phyloP scores from a whole-genome alignment of 768 basidiomycete species.

The Phylloporus arenicola region DNA sequence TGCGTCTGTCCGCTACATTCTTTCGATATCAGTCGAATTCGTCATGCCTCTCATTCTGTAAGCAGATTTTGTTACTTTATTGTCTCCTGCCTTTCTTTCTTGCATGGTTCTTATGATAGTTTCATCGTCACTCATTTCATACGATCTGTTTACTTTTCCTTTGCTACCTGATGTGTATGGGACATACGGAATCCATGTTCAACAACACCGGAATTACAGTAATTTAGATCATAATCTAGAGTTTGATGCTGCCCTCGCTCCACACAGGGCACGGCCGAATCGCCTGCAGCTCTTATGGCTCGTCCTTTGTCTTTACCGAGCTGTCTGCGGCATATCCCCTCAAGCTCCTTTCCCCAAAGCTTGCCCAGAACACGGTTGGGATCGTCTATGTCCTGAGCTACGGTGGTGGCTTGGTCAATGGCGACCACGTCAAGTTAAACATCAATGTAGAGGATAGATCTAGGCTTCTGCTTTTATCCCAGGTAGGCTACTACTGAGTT shows the following conservation, averaged over 20 bases:
- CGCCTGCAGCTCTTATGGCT: conserved; percentile 45
- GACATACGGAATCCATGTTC: conserved; percentile 32
- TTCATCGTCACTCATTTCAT: conserved; percentile 21
- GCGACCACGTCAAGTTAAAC: conserved; percentile 65
- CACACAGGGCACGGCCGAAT: conserved; percentile 53
- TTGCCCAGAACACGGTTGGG: conserved; percentile 46
- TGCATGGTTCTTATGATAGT: conserved; percentile 26
- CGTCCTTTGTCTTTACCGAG: conserved; percentile 60
- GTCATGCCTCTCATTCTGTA: conserved; percentile 25
- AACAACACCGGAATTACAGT: conserved; percentile 19
- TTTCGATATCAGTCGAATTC: conserved; percentile 14
- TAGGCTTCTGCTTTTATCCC: conserved; percentile 72
- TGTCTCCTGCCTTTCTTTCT: conserved; percentile 19
- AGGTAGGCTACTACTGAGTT: conserved; percentile 46
- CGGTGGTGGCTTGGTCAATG: conserved; percentile 87
- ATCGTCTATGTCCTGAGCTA: conserved; percentile 80
- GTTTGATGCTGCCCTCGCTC: not conserved
- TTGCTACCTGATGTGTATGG: conserved; percentile 34
- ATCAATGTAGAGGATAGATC: conserved; percentile 54
- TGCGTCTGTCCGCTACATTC: conserved; percentile 17
- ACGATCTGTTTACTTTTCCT: conserved; percentile 7
- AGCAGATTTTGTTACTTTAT: conserved; percentile 25
- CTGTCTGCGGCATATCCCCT: conserved; percentile 81
- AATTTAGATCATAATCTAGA: conserved; percentile 16
- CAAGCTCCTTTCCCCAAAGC: conserved; percentile 76